Conservation (phyloP, 352 stramenopile genomes). For the Blastocystis sp. region DNA sequence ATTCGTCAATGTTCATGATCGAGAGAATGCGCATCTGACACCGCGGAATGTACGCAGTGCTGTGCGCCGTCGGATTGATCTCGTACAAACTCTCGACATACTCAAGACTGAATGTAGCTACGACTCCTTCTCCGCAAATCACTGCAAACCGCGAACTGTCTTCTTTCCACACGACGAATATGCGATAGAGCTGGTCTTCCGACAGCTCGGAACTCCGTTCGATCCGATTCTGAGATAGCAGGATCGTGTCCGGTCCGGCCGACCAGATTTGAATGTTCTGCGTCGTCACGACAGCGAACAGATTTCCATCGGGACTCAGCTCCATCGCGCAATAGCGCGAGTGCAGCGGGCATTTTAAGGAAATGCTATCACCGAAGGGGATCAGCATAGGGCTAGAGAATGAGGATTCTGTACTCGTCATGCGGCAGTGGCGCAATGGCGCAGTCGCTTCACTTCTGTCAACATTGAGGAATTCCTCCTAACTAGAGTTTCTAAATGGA, state of each 20-base stretch:
- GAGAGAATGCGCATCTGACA: not conserved
- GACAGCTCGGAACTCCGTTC: not conserved
- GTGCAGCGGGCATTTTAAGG: not conserved
- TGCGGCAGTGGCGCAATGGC: not conserved
- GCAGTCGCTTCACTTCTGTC: not conserved
- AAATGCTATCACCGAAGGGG: not conserved
- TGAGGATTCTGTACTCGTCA: not conserved
- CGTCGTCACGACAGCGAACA: constrained; percentile 5
- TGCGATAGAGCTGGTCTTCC: not conserved
- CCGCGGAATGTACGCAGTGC: not conserved
- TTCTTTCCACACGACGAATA: constrained; percentile 12
- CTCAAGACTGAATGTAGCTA: not conserved
- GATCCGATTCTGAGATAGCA: not conserved
- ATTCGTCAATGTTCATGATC: not conserved
- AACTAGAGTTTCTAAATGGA: no score
- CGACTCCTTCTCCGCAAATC: constrained; percentile 35
- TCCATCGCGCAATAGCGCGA: not conserved
- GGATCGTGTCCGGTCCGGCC: not conserved
- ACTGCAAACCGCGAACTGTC: not conserved
- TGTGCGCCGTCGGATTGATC: not conserved
- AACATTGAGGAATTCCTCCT: no score
- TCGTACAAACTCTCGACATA: constrained; percentile 25
- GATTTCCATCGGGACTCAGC: constrained; percentile 43
- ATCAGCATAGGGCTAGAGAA: constrained; percentile 12
- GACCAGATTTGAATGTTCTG: constrained; percentile 31